A percentile compares a stretch with the other conserved stretches of the same genome.
Conservation (phyloP, 345 rosid genomes). For the Rhodomyrtus tomentosa region DNA sequence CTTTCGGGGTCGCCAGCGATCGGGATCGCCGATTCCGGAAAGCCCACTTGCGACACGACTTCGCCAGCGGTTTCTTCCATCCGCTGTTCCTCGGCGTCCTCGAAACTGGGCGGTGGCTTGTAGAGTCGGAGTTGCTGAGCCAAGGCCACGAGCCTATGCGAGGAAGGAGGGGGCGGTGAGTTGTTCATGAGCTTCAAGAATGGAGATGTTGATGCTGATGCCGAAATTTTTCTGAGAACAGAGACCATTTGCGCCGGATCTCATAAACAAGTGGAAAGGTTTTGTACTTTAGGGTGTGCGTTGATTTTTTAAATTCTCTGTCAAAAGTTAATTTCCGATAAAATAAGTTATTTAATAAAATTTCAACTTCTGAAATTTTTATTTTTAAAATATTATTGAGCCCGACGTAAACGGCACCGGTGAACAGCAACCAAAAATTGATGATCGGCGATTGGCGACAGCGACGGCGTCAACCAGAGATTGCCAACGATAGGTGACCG, state of each 20-base stretch:
- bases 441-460: too few relatives aligned
- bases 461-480: too few relatives aligned
- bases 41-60: slow-evolving; percentile 73
- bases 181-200: background rate
- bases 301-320: too few relatives aligned
- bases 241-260: slow-evolving; percentile 15
- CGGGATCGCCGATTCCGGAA: slow-evolving; percentile 60
- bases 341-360: too few relatives aligned
- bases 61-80: slow-evolving; percentile 28
- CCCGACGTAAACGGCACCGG: too few relatives aligned
- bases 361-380: too few relatives aligned
- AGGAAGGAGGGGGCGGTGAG: slow-evolving; percentile 9
- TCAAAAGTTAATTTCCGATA: too few relatives aligned
- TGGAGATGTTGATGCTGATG: background rate
- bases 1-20: slow-evolving; percentile 26
- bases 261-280: background rate
- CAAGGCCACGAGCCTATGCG: slow-evolving; percentile 31
- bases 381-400: background rate
- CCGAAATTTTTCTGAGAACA: slow-evolving; percentile 20
- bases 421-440: too few relatives aligned
- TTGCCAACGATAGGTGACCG: too few relatives aligned
- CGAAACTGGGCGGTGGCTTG: slow-evolving; percentile 35
- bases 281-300: background rate
- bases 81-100: background rate
- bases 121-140: slow-evolving; percentile 69